Percentiles rank a stretch among this genome's conserved stretches.
Evolutionary conservation across 164 flowering plant genomes (phyloP).

Genomic region (Piper betle): DNA sequence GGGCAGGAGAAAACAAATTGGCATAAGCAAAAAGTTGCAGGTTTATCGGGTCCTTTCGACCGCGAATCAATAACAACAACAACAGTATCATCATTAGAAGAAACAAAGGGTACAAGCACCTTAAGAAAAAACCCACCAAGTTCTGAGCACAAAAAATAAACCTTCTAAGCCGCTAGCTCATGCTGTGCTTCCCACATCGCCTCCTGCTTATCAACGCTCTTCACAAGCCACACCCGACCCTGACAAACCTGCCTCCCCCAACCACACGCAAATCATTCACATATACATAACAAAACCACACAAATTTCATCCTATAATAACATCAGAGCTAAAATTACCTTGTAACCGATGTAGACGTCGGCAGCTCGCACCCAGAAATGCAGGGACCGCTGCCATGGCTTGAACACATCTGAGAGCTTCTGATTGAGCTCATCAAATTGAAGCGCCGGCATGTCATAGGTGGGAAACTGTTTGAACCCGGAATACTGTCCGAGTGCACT

Average conservation of each 20-base stretch:
- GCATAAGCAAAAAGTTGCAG: too few species aligned
- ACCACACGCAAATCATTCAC: background rate
- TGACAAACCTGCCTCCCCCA: constrained; percentile 62
- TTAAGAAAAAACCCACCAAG: constrained; percentile 98
- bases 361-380: constrained; percentile 84
- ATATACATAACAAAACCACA: background rate
- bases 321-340: constrained; percentile 29
- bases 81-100: background rate
- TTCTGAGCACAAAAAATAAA: constrained; percentile 73
- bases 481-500: too few species aligned
- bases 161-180: constrained; percentile 82
- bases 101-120: constrained; percentile 22
- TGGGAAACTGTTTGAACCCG: background rate
- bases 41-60: too few species aligned
- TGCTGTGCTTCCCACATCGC: constrained; percentile 95
- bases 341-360: constrained; percentile 86
- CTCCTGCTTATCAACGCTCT: constrained; percentile 64
- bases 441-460: constrained; percentile 13
- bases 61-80: too few species aligned
- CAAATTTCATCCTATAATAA: constrained; percentile 1
- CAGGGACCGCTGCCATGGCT: constrained; percentile 77
- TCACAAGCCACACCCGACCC: constrained; percentile 52
- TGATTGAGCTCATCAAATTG: constrained; percentile 52
- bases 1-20: too few species aligned
- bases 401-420: constrained; percentile 30